phyloP scores from a whole-genome alignment of 352 stramenopile species.

The Phytophthora litchii region DNA sequence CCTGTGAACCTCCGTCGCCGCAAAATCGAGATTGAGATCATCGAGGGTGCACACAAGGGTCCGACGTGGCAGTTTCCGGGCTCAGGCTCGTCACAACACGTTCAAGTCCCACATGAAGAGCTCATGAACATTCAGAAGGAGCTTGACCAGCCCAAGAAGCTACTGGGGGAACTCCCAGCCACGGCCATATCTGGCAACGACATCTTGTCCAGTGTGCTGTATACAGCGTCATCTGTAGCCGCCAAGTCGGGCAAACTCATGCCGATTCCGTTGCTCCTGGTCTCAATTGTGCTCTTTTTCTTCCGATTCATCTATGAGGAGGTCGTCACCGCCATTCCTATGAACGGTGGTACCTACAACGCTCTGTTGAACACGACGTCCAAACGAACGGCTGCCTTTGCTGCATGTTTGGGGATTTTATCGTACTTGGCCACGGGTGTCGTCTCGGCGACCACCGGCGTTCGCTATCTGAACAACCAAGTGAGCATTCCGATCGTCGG shows the following conservation, averaged over 20 bases:
- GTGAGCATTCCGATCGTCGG: slow-evolving; percentile 49
- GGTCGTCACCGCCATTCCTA: slow-evolving; percentile 84
- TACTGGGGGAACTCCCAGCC: slow-evolving; percentile 66
- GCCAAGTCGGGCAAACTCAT: slow-evolving; percentile 77
- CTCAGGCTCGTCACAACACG: slow-evolving; percentile 34
- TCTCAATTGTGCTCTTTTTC: slow-evolving; percentile 61
- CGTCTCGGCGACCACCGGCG: slow-evolving; percentile 58
- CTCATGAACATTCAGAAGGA: slow-evolving; percentile 36
- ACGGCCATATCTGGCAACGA: slow-evolving; percentile 92
- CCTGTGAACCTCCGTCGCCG: slow-evolving; percentile 38
- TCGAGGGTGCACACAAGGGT: slow-evolving; percentile 29
- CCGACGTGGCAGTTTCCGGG: slow-evolving; percentile 47
- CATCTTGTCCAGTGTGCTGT: slow-evolving; percentile 85
- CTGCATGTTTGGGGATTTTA: slow-evolving; percentile 81
- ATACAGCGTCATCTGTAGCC: slow-evolving; percentile 49
- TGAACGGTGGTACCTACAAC: slow-evolving; percentile 93
- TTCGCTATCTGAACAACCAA: slow-evolving; percentile 81
- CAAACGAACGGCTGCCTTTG: slow-evolving; percentile 85
- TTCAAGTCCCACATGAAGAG: slow-evolving; percentile 37
- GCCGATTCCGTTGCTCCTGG: slow-evolving; percentile 75
- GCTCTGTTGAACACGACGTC: slow-evolving; percentile 89
- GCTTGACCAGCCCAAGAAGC: slow-evolving; percentile 31
- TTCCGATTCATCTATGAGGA: slow-evolving; percentile 89
- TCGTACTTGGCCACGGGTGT: slow-evolving; percentile 89
- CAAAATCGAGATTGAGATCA: slow-evolving; percentile 51